Percentiles rank a stretch among this genome's conserved stretches.
These are phyloP conservation scores for Fusarium fujikuroi DNA, from an alignment of 2,329 filamentous ascomycete species.

Conservation along the genomic window DNA sequence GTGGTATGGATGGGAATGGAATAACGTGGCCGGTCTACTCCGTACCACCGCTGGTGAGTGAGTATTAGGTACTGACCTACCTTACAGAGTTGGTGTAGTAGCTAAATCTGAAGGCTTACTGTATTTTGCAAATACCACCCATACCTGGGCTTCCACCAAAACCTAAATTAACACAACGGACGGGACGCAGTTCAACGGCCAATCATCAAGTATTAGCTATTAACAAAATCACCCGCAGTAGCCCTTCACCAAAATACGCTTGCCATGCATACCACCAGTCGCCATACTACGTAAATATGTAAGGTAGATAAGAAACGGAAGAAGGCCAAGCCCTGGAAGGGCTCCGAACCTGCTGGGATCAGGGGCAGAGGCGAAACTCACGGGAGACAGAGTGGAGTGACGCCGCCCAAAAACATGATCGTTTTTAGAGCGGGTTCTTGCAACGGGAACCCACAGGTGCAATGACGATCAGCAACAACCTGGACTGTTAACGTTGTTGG, in stretches of 20 bases:
- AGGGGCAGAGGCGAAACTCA: conserved; percentile 35
- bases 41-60: neutral
- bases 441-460: conserved; percentile 34
- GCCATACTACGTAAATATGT: neutral
- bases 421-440: conserved; percentile 26
- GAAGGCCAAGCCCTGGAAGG: conserved; percentile 16
- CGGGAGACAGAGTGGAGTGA: conserved; percentile 18
- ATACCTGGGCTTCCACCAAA: neutral
- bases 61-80: neutral
- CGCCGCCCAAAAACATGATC: conserved; percentile 16
- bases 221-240: conserved; percentile 1
- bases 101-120: neutral
- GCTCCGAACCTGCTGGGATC: conserved; percentile 20
- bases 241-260: neutral
- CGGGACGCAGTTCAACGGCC: neutral
- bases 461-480: conserved; percentile 27
- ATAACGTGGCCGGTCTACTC: conserved; percentile 22
- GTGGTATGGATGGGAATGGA: conserved; percentile 21
- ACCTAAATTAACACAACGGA: neutral
- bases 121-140: conserved; percentile 2
- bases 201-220: neutral
- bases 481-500: conserved; percentile 17
- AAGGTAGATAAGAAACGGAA: conserved; percentile 27
- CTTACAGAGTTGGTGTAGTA: conserved; percentile 17
- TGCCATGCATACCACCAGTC: conserved; percentile 3